Evolutionary conservation across 768 basidiomycete species (phyloP), one percentile per base, ranked within the genome.

Genomic region (Leccinum boreale): DNA sequence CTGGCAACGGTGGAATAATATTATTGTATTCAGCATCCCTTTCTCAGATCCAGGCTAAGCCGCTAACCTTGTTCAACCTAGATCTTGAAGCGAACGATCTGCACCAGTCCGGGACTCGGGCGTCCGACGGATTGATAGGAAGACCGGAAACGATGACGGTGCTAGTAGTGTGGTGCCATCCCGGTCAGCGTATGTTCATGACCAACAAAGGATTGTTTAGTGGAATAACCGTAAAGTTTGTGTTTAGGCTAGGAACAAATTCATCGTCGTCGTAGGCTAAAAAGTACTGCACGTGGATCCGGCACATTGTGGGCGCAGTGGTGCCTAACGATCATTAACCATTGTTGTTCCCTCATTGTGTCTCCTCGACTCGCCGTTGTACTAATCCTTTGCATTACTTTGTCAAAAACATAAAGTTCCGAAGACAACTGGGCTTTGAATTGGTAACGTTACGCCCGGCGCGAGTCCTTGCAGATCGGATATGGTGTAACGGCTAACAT

Each of bases 401-500:
- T 36, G 19, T 44, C 42, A 10, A n/a, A 44, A 44, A 12, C 19
- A 44, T 5, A 44, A 6, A 35, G 14, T 35, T 12, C 4, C 31
- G 31, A 31, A 31, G 15, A 35, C 35, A 15, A 35, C 42, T 45
- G 11, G 11, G 19, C 19, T 45, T n/a, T 45, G 21, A 23, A 23
- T 45, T 28, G 26, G 26, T 28, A 2, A 23, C 12, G 11, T 9
- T 3, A 14, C 21, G 5, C 11, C 9, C 0, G 4, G 4, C 14
- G 21, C 6, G 3, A 3, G 1, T 4, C 7, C 3, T 7, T 6
- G 26, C 47, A 48, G 15, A 19, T 71, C 74, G 74, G 80, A 74
- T 84, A 82, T 81, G 81, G 81, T 83, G 81, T 82, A 83, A 83
- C 71, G 82, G 81, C 79, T 80, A 83, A 80, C 81, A 82, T 83